Evolutionary conservation across 768 basidiomycete genomes (phyloP).

Genomic region (Russula earlei): DNA sequence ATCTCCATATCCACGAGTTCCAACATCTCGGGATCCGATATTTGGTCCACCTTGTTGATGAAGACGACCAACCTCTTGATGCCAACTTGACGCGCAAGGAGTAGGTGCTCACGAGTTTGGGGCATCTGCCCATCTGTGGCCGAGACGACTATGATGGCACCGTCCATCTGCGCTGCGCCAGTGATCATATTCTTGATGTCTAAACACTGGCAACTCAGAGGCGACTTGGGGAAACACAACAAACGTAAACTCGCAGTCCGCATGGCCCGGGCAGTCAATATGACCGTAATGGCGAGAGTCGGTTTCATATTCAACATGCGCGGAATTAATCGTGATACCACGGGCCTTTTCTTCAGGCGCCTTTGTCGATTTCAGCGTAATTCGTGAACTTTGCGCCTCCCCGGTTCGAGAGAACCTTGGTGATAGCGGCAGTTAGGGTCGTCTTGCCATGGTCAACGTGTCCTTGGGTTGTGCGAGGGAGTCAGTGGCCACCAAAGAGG

Average conservation of each 20-base stretch:
- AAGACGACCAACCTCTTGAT: slow-evolving; percentile 97
- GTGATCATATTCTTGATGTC: slow-evolving; percentile 99
- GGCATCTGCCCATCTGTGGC: slow-evolving; percentile 99
- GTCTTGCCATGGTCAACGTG: slow-evolving; percentile 99
- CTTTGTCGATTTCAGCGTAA: slow-evolving; percentile 96
- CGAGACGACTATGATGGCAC: slow-evolving; percentile 92
- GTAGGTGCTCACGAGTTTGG: slow-evolving; percentile 95
- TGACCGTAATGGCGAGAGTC: slow-evolving; percentile 86
- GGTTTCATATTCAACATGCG: slow-evolving; percentile 98
- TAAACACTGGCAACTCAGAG: slow-evolving; percentile 26
- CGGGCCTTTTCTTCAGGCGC: slow-evolving; percentile 99
- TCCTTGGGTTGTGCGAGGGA: slow-evolving; percentile 33
- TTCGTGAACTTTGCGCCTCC: slow-evolving; percentile 85
- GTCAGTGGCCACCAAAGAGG: neutral
- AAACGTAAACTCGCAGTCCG: slow-evolving; percentile 59
- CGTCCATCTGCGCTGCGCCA: slow-evolving; percentile 97
- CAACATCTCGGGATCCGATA: slow-evolving; percentile 95
- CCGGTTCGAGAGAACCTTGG: slow-evolving; percentile 74
- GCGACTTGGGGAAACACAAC: slow-evolving; percentile 8
- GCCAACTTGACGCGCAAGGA: slow-evolving; percentile 96
- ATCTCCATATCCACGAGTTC: slow-evolving; percentile 99
- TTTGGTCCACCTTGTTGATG: slow-evolving; percentile 98
- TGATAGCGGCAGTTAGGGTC: slow-evolving; percentile 91
- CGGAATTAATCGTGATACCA: slow-evolving; percentile 98
- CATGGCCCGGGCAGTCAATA: slow-evolving; percentile 95